Evolutionary conservation across 164 flowering plant genomes (phyloP).

Genomic region (Pachysandra terminalis): DNA sequence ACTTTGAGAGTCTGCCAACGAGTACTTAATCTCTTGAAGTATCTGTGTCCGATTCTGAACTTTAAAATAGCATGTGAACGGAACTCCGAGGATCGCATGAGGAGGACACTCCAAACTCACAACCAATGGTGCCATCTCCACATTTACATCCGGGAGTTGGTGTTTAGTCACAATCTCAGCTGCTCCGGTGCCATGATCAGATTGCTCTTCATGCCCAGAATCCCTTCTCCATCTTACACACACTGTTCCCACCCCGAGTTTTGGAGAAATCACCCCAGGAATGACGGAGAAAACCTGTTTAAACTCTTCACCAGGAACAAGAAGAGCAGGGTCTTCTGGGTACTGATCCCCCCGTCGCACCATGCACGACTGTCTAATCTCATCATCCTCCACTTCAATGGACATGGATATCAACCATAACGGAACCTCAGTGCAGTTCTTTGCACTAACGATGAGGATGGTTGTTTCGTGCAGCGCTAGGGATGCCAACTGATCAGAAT

Average conservation of each 20-base stretch:
- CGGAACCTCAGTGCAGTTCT: conserved; percentile 77
- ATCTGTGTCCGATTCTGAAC: conserved; percentile 65
- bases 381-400: conserved; percentile 47
- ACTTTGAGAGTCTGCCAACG: conserved; percentile 72
- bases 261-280: conserved; percentile 38
- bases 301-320: conserved; percentile 83
- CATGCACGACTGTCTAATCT: conserved; percentile 25
- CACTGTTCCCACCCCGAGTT: conserved; percentile 52
- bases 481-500: conserved; percentile 36
- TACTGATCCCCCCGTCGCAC: conserved; percentile 32
- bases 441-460: conserved; percentile 62
- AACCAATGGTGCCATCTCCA: conserved; percentile 65
- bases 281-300: conserved; percentile 62
- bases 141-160: conserved; percentile 63
- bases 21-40: conserved; percentile 79
- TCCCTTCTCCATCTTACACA: conserved; percentile 67
- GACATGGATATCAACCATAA: conserved; percentile 53
- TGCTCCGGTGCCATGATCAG: conserved; percentile 6
- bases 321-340: conserved; percentile 30
- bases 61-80: conserved; percentile 68
- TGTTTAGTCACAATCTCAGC: conserved; percentile 52
- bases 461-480: conserved; percentile 61
- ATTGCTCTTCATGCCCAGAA: conserved; percentile 20
- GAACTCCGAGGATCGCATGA: conserved; percentile 71
- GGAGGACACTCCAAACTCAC: conserved; percentile 83